Evolutionary conservation across 495 filamentous ascomycete species (phyloP), one percentile per base, ranked within the genome.

Genomic region (Cercophora sp.): DNA sequence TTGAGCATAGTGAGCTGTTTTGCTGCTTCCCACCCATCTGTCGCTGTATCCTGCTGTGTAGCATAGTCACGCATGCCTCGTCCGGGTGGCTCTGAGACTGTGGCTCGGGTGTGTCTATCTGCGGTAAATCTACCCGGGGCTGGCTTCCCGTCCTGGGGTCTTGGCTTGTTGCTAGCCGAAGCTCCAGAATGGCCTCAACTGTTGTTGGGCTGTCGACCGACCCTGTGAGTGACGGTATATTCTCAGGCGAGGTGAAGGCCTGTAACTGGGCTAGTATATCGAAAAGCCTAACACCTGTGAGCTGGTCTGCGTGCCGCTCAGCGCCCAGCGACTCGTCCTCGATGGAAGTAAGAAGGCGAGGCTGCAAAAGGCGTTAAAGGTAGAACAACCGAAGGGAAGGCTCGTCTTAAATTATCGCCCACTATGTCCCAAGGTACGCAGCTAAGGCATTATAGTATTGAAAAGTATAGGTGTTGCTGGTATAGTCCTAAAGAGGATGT

Each of bases 281-380:
- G 43, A 46, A 15, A 31, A 8, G 43, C 43, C 23, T 46, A n/a
- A 27, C 43, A 46, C 43, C 43, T 46, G 43, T 4, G 43, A 46
- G 43, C 43, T 46, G 24, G 20, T 25, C 22, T 46, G 22, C 22
- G 16, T 16, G 43, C 43, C 43, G 29, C 24, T 46, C 43, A 46
- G 43, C 44, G 26, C 44, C 44, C 25, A 16, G 25, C 44, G 44
- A 47, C 44, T 47, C 25, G 44, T 47, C 26, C 44, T 47, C 25
- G n/a, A 25, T 26, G 18, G 13, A 5, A 25, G 44, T 3, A 22
- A 5, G 44, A 47, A 47, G 44, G 25, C 44, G 26, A 47, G 44
- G 32, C 44, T 47, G 25, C 25, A 47, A 32, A 47, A 47, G 44
- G 44, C 25, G 24, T 47, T 32, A 26, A 47, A 47, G 44, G 44